Evolutionary conservation across 2,329 filamentous ascomycete genomes (phyloP), one percentile per base, ranked within the genome.

Genomic region (Fusarium gaditjirri): DNA sequence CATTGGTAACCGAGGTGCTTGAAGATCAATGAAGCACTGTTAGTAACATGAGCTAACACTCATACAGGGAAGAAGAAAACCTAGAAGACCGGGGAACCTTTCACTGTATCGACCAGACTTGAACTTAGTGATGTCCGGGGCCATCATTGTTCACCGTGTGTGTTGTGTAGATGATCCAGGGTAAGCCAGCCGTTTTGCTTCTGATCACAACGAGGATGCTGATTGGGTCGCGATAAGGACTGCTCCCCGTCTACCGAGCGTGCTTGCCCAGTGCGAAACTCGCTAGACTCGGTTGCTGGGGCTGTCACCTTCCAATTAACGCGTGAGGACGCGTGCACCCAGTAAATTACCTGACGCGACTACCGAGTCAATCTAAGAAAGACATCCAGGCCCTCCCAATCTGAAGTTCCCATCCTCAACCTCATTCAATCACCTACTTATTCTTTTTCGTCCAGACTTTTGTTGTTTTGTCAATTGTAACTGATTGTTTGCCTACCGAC

Each of bases 311-410:
- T 52, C 65, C 68, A 68, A 70, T 77, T 74, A 70, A 77, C 75
- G 75, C 75, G 75, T 74, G 54, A 73, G 58, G 65, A 74, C 75
- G 75, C 73, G 75, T 62, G 61, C 66, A 63, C 66, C 71, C 53
- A 56, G 27, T 31, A 50, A 59, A 49, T 57, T 54, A 55, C 52
- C 41, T 61, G 63, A 76, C 75, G 75, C 73, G 73, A 69, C 61
- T 62, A 25, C 66, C 54, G 35, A 39, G 9, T 39, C 42, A 43
- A 59, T 64, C 57, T 65, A 49, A 23, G 42, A n/a, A 35, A 29
- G 56, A 53, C 36, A 47, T 61, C n/a, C n/a, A n/a, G 25, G 16
- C 9, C 33, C 52, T 46, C 53, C 42, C 43, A 54, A 47, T 53
- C 38, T 60, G 19, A 53, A 50, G 41, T 58, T 64, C 14, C 36